Base-by-base conservation (phyloP, 352 stramenopile species). In the Globisporangium paddicum region DNA sequence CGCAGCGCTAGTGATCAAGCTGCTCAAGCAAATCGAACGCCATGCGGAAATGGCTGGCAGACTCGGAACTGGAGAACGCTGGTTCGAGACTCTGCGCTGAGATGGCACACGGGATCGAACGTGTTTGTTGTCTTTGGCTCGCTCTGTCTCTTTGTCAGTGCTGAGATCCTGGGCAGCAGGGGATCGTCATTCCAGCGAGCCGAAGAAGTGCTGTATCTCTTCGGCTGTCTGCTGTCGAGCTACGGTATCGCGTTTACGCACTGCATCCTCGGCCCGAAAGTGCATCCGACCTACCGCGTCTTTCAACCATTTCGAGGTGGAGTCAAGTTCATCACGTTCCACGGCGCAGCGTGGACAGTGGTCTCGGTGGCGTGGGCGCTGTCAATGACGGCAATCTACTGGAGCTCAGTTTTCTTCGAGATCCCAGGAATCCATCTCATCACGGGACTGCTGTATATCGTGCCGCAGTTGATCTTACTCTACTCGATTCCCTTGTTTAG, bases 261-360 rank as follows among this genome's bases (percentile, higher is more conserved):
- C 46, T 64, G 74, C 26, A 49, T 69, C 0, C 66, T 77, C 18
- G 74, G 69, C 3, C 73, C 73, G 2, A 67, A 67, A 14, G 54
- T 79, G 16, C 64, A 79, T 16, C n/a, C 61, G 6, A 62, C 58
- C 10, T 86, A 84, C 53, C 54, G 62, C 3, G 55, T 72, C 7
- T 75, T 82, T 18, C 76, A 86, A 51, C 76, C 76, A 18, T 82
- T 86, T 28, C 56, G 60, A 42, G 76, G 76, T 5, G 76, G 76
- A 0, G 62, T 81, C 23, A 60, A 67, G 4, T 86, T 86, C 48
- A 65, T 82, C 35, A 79, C 75, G 1, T 69, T 75, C 14, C 76
- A 86, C 58, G 72, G 76, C 32, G 74, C 72, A 4, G 76, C 62
- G 6, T 86, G 76, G 76, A 82, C 76, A n/a, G 53, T 86, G 2